These are phyloP conservation scores for Triticum aestivum DNA, from an alignment of 176 grass and related monocot genomes.

Conservation along the genomic window IWGSC_CS_RefSeq_v2.1 NC_057794.1:398120949-398121448, in stretches of 20 bases:
- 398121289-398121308: constrained; percentile 80
- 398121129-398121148: constrained; percentile 70
- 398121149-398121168: constrained; percentile 43
- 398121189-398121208: constrained; percentile 1
- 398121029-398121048: constrained; percentile 86
- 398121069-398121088: constrained; percentile 86
- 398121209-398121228: background rate
- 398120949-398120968: background rate
- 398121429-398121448: constrained; percentile 94
- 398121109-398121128: constrained; percentile 83
- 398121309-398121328: constrained; percentile 23
- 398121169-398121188: constrained; percentile 12
- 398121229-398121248: constrained; percentile 43
- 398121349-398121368: background rate
- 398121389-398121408: background rate
- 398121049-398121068: constrained; percentile 99
- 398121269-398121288: constrained; percentile 93
- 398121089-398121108: constrained; percentile 95
- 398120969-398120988: constrained; percentile 13
- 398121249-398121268: constrained; percentile 69
- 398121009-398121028: constrained; percentile 7
- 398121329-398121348: background rate
- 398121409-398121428: constrained; percentile 54
- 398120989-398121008: background rate
- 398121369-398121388: background rate